Evolutionary conservation across 2,329 filamentous ascomycete genomes (phyloP), one percentile per base, ranked within the genome.

Genomic region (Xylaria sp.): DNA sequence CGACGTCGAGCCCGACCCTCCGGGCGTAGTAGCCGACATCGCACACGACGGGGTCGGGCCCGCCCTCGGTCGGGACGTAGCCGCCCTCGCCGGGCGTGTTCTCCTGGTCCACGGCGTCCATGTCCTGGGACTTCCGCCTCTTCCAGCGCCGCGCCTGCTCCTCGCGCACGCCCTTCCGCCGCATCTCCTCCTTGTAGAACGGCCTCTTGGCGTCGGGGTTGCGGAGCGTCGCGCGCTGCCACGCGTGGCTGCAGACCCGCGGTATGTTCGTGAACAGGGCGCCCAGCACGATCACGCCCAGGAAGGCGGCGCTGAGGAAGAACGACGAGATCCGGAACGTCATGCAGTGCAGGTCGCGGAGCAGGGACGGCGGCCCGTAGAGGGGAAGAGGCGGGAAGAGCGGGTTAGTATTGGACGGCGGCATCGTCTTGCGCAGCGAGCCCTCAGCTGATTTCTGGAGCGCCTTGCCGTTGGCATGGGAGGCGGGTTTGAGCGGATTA

Each of bases 21-120:
- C 90, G 82, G 1, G 93, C 92, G 68, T 97, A 97, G 69, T 97
- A 94, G 2, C 82, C 81, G 18, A 92, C 84, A 64, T 97, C 89
- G 65, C 89, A 91, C 7, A 90, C 73, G 7, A 97, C 75, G 2
- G 84, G 87, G 70, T 97, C 93, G 6, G 81, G 83, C 0, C 92
- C 92, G 16, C 91, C 91, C 72, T 94, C 91, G 2, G 88, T 85
- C 0, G 91, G 90, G 1, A 84, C 72, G 61, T 84, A 95, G n/a
- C 84, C 82, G 7, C 83, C 78, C 9, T 73, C 68, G 18, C 72
- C 63, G 48, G 57, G 64, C 24, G 69, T 73, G 67, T 59, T 77
- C 66, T 70, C 76, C 61, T 68, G 73, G 29, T 80, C 78, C 4
- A 77, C 71, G 3, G 71, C 69, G 7, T 70, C 60, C 16, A 63